Base-by-base conservation (phyloP, 352 stramenopile species). In the Phytophthora niederhauseri region DNA sequence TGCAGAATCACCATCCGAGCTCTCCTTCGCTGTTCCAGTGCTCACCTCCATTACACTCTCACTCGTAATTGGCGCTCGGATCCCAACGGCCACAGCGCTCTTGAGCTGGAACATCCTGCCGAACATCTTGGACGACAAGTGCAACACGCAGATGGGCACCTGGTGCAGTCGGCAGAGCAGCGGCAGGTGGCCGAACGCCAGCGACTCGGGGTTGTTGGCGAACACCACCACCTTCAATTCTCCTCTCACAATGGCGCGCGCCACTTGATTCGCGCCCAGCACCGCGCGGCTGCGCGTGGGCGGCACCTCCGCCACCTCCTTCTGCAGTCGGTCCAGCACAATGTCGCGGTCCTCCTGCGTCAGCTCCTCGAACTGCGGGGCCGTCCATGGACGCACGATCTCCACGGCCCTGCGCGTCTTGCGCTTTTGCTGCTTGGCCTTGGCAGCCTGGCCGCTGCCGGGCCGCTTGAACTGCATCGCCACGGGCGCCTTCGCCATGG, bases 271-370 rank as follows among this genome's bases (percentile, higher is more conserved):
- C 38, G 89, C 75, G 17, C 86, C 86, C 19, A 68, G 63, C 15
- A 88, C 73, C 6, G 85, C 66, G 15, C 76, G 78, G 58, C 30
- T 57, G 51, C 61, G 59, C 28, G 77, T 68, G 24, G 68, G 15
- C 1, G 62, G 24, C 5, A 74, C 53, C 36, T 66, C 51, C 15
- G 50, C 66, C 22, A 94, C 75, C 62, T 94, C 86, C 59, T 89
- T 92, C 52, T 80, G 59, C 56, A 94, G 69, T 15, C 84, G 81
- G 53, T 88, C 82, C n/a, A 94, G 65, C 56, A 94, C 84, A 45
- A 94, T 94, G 54, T 92, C 86, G 48, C 84, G 84, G 31, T 91
- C 83, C 50, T 94, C 86, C 61, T 90, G 90, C 6, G 73, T 6
- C 15, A 94, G 69, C 63, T 91, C 83, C 38, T 81, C 66, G 49